A percentile compares a stretch with the other conserved stretches of the same genome.
phyloP scores from a whole-genome alignment of 306 rosid species.

The Albizia julibrissin region DNA sequence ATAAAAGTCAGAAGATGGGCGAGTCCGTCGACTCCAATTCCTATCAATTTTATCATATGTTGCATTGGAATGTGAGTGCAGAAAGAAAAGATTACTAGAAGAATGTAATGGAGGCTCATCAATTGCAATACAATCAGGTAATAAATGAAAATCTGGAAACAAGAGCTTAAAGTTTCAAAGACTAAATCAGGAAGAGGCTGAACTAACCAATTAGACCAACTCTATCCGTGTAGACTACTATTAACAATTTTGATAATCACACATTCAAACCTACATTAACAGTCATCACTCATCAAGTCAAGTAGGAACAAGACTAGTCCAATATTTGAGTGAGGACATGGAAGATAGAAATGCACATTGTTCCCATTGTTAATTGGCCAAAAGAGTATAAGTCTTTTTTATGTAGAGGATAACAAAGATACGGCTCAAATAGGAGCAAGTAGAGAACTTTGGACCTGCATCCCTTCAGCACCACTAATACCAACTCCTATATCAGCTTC shows the following conservation, averaged over 20 bases:
- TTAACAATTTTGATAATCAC: neutral
- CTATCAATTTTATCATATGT: neutral
- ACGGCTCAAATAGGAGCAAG: slow-evolving; percentile 10
- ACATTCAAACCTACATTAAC: neutral
- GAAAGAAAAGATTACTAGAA: neutral
- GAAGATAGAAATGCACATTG: slow-evolving; percentile 9
- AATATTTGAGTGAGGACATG: neutral
- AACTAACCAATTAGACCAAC: neutral
- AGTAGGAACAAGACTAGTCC: neutral
- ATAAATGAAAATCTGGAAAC: neutral
- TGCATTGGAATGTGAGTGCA: neutral
- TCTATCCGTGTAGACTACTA: neutral
- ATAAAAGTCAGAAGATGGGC: slow-evolving; percentile 27
- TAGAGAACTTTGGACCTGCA: slow-evolving; percentile 64
- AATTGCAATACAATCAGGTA: neutral
- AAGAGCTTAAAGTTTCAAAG: neutral
- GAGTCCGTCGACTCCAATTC: neutral
- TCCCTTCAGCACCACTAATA: slow-evolving; percentile 90
- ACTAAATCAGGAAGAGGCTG: neutral
- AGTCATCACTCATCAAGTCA: neutral
- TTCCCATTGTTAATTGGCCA: neutral
- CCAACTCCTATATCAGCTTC: slow-evolving; percentile 97
- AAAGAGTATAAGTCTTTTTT: neutral
- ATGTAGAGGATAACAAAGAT: neutral
- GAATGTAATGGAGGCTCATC: slow-evolving; percentile 1